These are phyloP conservation scores for Alternaria sp. DNA, from an alignment of 2,329 filamentous ascomycete genomes.

Conservation along the genomic window DNA sequence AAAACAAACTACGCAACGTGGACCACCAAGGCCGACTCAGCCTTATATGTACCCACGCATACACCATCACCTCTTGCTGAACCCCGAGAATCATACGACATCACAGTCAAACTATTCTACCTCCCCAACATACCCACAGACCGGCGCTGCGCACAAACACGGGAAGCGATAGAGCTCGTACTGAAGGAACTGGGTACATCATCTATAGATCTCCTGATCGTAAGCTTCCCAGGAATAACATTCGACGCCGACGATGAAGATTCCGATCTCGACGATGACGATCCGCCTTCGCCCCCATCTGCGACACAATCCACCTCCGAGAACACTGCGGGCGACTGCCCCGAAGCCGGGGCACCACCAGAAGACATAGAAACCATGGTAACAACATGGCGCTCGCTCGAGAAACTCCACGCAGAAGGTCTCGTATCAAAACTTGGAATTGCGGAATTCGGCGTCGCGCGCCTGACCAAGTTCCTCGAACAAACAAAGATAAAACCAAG, in stretches of 20 bases:
- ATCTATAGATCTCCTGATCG: slow-evolving; percentile 85
- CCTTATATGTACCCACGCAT: slow-evolving; percentile 80
- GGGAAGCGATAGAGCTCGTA: slow-evolving; percentile 81
- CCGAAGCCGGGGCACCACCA: slow-evolving; percentile 47
- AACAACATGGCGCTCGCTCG: slow-evolving; percentile 73
- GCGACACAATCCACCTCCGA: slow-evolving; percentile 44
- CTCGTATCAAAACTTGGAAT: slow-evolving; percentile 80
- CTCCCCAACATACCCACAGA: slow-evolving; percentile 73
- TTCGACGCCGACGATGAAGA: slow-evolving; percentile 94
- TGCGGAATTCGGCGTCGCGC: slow-evolving; percentile 88
- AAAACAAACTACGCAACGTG: slow-evolving; percentile 63
- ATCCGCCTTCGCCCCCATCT: slow-evolving; percentile 31
- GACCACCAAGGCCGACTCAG: slow-evolving; percentile 65
- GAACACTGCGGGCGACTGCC: slow-evolving; percentile 51
- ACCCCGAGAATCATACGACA: slow-evolving; percentile 85
- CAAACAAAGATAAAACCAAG: slow-evolving; percentile 75
- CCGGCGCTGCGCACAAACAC: slow-evolving; percentile 73
- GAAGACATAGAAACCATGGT: slow-evolving; percentile 69
- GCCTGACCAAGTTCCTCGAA: slow-evolving; percentile 78
- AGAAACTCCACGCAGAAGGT: slow-evolving; percentile 75
- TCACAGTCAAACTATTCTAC: slow-evolving; percentile 95
- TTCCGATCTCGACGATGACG: slow-evolving; percentile 69
- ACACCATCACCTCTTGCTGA: slow-evolving; percentile 76
- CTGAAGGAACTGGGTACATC: slow-evolving; percentile 78
- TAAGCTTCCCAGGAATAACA: slow-evolving; percentile 90